phyloP scores from a whole-genome alignment of 2,329 filamentous ascomycete species.

The Paecilomyces dactylethromorphus region DNA sequence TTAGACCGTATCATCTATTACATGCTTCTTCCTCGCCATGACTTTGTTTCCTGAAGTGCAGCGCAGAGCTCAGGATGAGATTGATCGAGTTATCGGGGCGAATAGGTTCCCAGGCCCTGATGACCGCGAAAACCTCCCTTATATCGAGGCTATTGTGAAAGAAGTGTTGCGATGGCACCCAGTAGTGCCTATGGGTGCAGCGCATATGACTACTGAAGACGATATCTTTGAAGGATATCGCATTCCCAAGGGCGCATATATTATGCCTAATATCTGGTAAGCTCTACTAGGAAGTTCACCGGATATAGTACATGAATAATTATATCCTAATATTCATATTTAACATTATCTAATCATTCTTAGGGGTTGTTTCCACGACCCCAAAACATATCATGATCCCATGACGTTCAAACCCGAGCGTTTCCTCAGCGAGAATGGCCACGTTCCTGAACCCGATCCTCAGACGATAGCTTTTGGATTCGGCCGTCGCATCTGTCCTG shows the following conservation, averaged over 20 bases:
- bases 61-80: constrained; percentile 35
- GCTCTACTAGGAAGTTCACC: neutral
- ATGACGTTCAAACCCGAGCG: constrained; percentile 32
- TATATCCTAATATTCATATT: too few species aligned
- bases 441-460: constrained; percentile 22
- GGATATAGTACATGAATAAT: too few species aligned
- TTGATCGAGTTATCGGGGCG: constrained; percentile 24
- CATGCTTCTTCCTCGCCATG: constrained; percentile 42
- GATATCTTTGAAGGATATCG: constrained; percentile 9
- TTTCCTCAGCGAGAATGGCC: constrained; percentile 18
- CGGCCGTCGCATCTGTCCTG: constrained; percentile 28
- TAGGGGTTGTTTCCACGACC: constrained; percentile 29
- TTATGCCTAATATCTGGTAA: constrained; percentile 25
- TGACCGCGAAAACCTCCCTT: constrained; percentile 24
- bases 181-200: constrained; percentile 11
- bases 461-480: constrained; percentile 21
- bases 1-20: constrained; percentile 30
- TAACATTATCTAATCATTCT: neutral
- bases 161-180: constrained; percentile 20
- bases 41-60: constrained; percentile 42
- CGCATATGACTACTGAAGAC: constrained; percentile 12
- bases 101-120: constrained; percentile 22
- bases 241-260: constrained; percentile 22
- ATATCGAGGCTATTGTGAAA: constrained; percentile 21
- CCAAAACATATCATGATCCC: constrained; percentile 24